These are phyloP conservation scores for Colletotrichum salicis DNA, from an alignment of 2,329 filamentous ascomycete species.

Conservation along the genomic window DNA sequence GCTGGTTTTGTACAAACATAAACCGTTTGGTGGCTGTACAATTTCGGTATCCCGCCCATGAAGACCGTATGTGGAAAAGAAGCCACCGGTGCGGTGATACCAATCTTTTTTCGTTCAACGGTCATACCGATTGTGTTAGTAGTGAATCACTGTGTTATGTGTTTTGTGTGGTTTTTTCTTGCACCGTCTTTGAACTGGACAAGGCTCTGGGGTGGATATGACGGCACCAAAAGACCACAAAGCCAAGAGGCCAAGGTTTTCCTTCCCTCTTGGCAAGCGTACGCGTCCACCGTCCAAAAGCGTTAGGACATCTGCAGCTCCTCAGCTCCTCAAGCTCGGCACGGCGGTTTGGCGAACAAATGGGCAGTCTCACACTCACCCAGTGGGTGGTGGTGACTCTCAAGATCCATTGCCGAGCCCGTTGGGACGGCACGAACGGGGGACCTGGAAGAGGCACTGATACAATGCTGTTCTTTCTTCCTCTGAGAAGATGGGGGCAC, in stretches of 20 bases:
- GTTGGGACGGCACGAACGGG: conserved; percentile 1
- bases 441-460: background rate
- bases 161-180: background rate
- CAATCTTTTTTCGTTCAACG: background rate
- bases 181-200: background rate
- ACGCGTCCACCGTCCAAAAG: conserved; percentile 37
- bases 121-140: background rate
- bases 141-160: background rate
- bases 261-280: conserved; percentile 34
- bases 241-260: conserved; percentile 21
- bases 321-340: conserved; percentile 18
- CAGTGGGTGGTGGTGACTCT: background rate
- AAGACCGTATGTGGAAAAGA: background rate
- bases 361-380: background rate
- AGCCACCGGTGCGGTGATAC: no score
- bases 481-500: conserved; percentile 6
- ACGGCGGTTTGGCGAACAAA: conserved; percentile 19
- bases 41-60: background rate
- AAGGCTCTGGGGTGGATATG: conserved; percentile 21
- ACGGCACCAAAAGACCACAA: conserved; percentile 18
- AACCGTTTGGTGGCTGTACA: background rate
- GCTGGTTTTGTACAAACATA: background rate
- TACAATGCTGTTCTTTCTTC: background rate
- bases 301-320: conserved; percentile 36
- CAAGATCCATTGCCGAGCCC: conserved; percentile 32